These are phyloP conservation scores for Eimeria falciformis DNA, from an alignment of 169 alveolate genomes.

Conservation along the genomic window DNA sequence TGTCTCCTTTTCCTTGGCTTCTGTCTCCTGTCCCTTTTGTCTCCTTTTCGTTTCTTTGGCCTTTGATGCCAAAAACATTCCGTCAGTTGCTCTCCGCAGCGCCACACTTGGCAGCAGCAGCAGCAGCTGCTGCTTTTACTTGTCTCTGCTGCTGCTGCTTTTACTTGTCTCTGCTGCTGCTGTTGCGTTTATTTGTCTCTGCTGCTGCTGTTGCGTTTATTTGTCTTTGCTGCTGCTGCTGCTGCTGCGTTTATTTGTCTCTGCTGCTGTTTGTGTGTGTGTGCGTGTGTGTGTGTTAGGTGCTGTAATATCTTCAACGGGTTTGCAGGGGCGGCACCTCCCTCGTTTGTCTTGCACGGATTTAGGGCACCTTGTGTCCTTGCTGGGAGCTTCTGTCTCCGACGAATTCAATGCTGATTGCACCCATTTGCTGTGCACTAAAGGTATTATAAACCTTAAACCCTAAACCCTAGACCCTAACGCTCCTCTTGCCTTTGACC, in stretches of 20 bases:
- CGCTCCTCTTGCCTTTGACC: background rate
- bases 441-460: background rate
- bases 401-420: background rate
- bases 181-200: background rate
- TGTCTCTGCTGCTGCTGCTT: background rate
- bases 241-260: background rate
- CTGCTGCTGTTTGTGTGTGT: background rate
- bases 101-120: background rate
- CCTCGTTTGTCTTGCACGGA: constrained; percentile 20
- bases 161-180: too few relatives aligned
- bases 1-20: too few relatives aligned
- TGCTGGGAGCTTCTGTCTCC: constrained; percentile 29
- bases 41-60: too few relatives aligned
- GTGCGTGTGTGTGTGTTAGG: background rate
- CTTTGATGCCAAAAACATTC: too few relatives aligned
- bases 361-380: constrained; percentile 7
- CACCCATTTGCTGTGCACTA: constrained; percentile 59
- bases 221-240: background rate
- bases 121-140: constrained; percentile 1
- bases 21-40: too few relatives aligned
- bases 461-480: background rate
- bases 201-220: background rate
- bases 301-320: background rate
- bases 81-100: background rate
- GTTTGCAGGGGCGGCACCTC: constrained; percentile 46